These are phyloP conservation scores for Thuja plicata DNA, from an alignment of 83 land plant genomes.

Conservation along the genomic window DNA sequence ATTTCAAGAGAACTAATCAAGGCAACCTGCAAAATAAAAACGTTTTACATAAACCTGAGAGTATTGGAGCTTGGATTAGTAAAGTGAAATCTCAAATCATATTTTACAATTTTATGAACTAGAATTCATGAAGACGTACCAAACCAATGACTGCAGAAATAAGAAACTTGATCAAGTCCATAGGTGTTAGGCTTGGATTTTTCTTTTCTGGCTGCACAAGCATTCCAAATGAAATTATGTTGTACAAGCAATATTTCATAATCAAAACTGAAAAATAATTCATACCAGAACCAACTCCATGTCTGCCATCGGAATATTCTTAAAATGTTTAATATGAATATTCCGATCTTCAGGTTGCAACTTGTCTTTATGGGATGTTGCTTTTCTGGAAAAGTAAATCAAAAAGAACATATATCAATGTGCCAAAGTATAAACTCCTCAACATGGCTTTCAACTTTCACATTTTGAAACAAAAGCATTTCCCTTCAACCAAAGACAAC, in stretches of 20 bases:
- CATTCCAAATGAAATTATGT: neutral
- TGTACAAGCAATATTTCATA: neutral
- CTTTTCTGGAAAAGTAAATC: slow-evolving; percentile 42
- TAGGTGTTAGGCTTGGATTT: slow-evolving; percentile 93
- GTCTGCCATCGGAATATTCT: slow-evolving; percentile 97
- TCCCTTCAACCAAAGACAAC: neutral
- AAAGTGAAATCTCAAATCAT: neutral
- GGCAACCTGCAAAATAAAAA: slow-evolving; percentile 56
- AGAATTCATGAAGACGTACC: slow-evolving; percentile 43
- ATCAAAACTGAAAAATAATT: slow-evolving; percentile 5
- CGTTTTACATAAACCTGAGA: neutral
- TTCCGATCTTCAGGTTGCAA: slow-evolving; percentile 51
- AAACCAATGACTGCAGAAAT: slow-evolving; percentile 80
- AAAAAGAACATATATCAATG: neutral
- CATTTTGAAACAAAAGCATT: neutral
- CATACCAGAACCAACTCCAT: slow-evolving; percentile 96
- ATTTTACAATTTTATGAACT: neutral
- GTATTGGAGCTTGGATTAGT: neutral
- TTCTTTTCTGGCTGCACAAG: slow-evolving; percentile 91
- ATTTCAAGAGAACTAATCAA: slow-evolving; percentile 73
- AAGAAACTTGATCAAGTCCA: slow-evolving; percentile 94
- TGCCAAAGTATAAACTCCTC: slow-evolving; percentile 8
- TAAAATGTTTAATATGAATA: slow-evolving; percentile 83
- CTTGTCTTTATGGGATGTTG: slow-evolving; percentile 19
- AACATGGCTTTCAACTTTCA: neutral